Percentiles rank a stretch among this genome's conserved stretches.
Conservation (phyloP, 2,329 filamentous ascomycete species). For the Verticillium longisporum region DNA sequence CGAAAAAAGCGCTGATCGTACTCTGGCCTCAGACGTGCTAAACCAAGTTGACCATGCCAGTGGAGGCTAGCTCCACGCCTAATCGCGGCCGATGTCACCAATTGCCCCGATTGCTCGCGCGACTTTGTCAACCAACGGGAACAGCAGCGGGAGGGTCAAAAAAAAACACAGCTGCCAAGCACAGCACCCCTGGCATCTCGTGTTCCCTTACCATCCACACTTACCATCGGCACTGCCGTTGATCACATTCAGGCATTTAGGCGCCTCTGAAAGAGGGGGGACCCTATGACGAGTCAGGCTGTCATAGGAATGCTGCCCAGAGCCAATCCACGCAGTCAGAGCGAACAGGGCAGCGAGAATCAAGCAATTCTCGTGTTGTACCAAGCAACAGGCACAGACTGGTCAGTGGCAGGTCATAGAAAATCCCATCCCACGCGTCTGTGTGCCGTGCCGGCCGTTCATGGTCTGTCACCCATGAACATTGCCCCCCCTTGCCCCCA, state of each 20-base stretch:
- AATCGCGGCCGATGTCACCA: neutral
- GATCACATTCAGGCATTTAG: neutral
- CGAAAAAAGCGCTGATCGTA: neutral
- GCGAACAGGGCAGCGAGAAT: too few relatives aligned
- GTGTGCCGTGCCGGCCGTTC: neutral
- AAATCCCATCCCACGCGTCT: neutral
- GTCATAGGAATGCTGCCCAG: neutral
- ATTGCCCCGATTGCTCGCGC: neutral
- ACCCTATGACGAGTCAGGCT: neutral
- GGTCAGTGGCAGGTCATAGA: neutral
- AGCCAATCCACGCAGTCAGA: neutral
- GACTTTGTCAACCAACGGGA: too few relatives aligned
- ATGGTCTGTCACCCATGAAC: neutral
- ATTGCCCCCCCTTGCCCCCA: too few relatives aligned
- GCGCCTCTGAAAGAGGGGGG: too few relatives aligned
- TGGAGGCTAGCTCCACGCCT: neutral
- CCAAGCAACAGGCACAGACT: too few relatives aligned
- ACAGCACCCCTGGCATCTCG: neutral
- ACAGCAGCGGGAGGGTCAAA: too few relatives aligned
- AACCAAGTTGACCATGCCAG: neutral
- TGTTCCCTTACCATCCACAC: neutral
- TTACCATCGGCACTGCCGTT: neutral
- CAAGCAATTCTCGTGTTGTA: too few relatives aligned
- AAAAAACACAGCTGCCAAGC: neutral
- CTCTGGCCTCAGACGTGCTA: neutral